Evolutionary conservation across 2,329 filamentous ascomycete genomes (phyloP).

Genomic region (Colletotrichum viniferum): DNA sequence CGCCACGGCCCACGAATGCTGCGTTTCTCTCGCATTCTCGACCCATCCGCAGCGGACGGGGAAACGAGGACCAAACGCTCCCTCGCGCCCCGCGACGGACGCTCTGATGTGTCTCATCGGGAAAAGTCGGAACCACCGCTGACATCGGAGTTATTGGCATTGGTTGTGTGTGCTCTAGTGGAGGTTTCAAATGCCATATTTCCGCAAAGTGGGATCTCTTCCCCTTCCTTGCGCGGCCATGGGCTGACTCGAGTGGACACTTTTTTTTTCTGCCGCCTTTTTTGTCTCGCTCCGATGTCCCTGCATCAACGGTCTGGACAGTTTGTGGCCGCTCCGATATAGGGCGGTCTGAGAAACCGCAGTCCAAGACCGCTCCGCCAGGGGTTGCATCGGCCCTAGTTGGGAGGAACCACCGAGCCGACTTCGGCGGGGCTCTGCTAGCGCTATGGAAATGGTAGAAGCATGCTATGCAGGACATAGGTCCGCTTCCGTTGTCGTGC

Average conservation of each 20-base stretch:
- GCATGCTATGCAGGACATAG: slow-evolving; percentile 5
- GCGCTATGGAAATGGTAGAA: slow-evolving; percentile 1
- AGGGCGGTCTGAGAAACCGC: slow-evolving; percentile 9
- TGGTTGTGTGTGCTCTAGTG: slow-evolving; percentile 9
- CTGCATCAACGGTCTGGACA: not conserved
- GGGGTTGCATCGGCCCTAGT: slow-evolving; percentile 16
- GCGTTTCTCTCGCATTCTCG: not conserved
- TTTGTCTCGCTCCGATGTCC: not conserved
- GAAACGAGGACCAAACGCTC: not conserved
- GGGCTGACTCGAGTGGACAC: slow-evolving; percentile 22
- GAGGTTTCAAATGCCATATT: slow-evolving; percentile 19
- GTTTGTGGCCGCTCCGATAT: slow-evolving; percentile 19
- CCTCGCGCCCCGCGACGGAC: not conserved
- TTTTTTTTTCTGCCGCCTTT: slow-evolving; percentile 7
- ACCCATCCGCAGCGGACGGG: not conserved
- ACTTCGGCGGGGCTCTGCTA: slow-evolving; percentile 15
- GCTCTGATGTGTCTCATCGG: slow-evolving; percentile 14
- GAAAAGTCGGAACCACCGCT: slow-evolving; percentile 16
- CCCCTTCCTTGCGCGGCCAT: not conserved
- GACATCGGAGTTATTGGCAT: slow-evolving; percentile 13
- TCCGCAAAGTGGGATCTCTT: slow-evolving; percentile 15
- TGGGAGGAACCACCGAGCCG: slow-evolving; percentile 19
- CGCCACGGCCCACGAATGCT: not conserved
- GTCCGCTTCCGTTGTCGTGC: slow-evolving; percentile 4
- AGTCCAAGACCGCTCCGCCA: not conserved